A percentile compares a stretch with the other conserved stretches of the same genome.
Conservation (phyloP, 1,284 basidiomycete species). For the Gymnopus androsaceus region DNA sequence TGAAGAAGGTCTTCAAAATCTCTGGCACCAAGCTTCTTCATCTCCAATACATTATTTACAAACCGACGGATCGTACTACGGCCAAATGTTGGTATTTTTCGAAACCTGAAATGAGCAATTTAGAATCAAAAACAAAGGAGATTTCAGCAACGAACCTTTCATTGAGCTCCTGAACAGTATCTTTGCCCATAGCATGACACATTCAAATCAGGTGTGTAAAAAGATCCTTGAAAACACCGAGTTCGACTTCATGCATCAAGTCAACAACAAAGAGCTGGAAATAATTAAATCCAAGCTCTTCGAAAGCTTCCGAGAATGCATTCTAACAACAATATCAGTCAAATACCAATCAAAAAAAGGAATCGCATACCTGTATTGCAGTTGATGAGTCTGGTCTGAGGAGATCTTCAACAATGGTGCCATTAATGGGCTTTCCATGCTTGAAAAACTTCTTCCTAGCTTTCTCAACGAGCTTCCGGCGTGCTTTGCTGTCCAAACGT, state of each 20-base stretch:
- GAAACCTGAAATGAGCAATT: not conserved
- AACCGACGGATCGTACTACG: conserved; percentile 23
- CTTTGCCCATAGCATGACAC: conserved; percentile 17
- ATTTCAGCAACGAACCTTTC: conserved; percentile 14
- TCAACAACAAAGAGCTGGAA: conserved; percentile 25
- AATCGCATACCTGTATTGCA: conserved; percentile 19
- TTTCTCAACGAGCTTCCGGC: not conserved
- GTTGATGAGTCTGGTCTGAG: conserved; percentile 20
- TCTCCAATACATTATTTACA: conserved; percentile 20
- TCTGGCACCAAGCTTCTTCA: conserved; percentile 24
- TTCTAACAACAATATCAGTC: conserved; percentile 18
- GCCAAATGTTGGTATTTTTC: conserved; percentile 20
- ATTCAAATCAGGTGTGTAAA: conserved; percentile 29
- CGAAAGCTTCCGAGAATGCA: conserved; percentile 20
- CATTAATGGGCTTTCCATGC: conserved; percentile 13
- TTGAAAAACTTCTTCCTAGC: conserved; percentile 19
- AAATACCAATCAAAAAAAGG: not conserved
- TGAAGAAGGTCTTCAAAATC: conserved; percentile 32
- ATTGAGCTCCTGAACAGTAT: conserved; percentile 16
- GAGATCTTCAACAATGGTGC: conserved; percentile 11
- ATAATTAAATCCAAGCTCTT: conserved; percentile 19
- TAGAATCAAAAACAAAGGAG: not conserved
- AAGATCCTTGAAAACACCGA: conserved; percentile 30
- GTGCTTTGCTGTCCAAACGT: conserved; percentile 9
- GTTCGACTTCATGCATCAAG: conserved; percentile 29